Conservation (phyloP, 768 basidiomycete species). For the Phanerodontia chrysosporium region DNA sequence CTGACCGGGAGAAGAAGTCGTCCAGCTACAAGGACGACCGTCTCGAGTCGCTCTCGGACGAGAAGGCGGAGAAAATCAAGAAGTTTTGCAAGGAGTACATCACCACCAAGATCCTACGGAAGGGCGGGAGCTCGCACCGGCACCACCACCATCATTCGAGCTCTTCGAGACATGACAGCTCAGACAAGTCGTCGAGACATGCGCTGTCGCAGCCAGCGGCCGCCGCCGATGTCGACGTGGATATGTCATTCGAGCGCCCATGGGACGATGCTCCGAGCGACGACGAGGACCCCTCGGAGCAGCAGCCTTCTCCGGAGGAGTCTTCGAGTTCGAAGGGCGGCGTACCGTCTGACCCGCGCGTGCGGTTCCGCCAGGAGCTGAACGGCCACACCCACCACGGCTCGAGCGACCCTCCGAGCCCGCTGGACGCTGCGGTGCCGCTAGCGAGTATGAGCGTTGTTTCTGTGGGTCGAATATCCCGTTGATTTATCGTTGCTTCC, state of each 20-base stretch:
- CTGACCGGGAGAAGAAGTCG: slow-evolving; percentile 96
- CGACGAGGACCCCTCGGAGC: background rate
- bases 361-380: slow-evolving; percentile 1
- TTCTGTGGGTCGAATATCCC: slow-evolving; percentile 5
- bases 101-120: slow-evolving; percentile 62
- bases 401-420: background rate
- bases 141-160: background rate
- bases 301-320: background rate
- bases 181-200: background rate
- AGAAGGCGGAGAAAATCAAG: slow-evolving; percentile 87
- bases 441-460: background rate
- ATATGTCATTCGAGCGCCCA: background rate
- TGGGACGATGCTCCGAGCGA: slow-evolving; percentile 1
- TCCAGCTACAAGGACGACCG: slow-evolving; percentile 68
- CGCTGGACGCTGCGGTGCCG: background rate
- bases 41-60: slow-evolving; percentile 76
- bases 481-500: background rate
- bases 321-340: background rate
- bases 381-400: background rate
- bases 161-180: background rate
- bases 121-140: slow-evolving; percentile 20
- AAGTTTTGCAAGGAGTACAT: slow-evolving; percentile 92
- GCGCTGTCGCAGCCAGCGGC: background rate
- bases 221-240: background rate
- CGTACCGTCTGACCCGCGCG: background rate